Evolutionary conservation across 345 rosid species (phyloP), one percentile per base, ranked within the genome.

Genomic region (Jatropha curcas): DNA sequence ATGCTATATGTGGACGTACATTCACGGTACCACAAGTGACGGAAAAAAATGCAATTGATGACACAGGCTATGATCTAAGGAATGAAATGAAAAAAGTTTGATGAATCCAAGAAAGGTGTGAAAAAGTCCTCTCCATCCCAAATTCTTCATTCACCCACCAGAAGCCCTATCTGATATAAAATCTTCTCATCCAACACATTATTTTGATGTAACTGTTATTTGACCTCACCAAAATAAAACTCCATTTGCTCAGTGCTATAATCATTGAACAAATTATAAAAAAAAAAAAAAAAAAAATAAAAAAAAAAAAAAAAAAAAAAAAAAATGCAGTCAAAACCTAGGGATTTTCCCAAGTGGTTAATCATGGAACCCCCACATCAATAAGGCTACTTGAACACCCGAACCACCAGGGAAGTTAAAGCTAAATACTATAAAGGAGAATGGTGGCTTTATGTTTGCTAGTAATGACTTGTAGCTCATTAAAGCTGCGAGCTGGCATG

Each of bases 301-400:
- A n/a, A n/a, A n/a, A n/a, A n/a, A n/a, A n/a, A n/a, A n/a, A n/a
- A n/a, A n/a, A n/a, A n/a, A n/a, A n/a, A n/a, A n/a, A n/a, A 24
- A 68, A 64, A 28, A 72, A 71, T 37, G 83, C 83, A 0, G 83
- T 79, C 0, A 27, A 5, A 11, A 64, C 70, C 16, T 77, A 79
- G 83, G 81, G 81, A 17, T 82, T 82, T 72, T 82, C 79, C 34
- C 85, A 79, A 43, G 79, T 82, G 51, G 62, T 77, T 77, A 83
- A 80, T 69, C 83, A 83, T 19, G 86, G 79, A 4, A 61, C 80
- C 59, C 71, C 76, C 0, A 41, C 19, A 2, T 0, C 71, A 7
- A 65, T 59, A 76, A 78, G 5, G 68, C 59, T 5, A 81, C 79
- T 81, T 1, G n/a, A 43, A 28, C 84, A 4, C 56, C 78, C 67